Evolutionary conservation across 1,284 basidiomycete genomes (phyloP).

Genomic region (Coniophora puteana): DNA sequence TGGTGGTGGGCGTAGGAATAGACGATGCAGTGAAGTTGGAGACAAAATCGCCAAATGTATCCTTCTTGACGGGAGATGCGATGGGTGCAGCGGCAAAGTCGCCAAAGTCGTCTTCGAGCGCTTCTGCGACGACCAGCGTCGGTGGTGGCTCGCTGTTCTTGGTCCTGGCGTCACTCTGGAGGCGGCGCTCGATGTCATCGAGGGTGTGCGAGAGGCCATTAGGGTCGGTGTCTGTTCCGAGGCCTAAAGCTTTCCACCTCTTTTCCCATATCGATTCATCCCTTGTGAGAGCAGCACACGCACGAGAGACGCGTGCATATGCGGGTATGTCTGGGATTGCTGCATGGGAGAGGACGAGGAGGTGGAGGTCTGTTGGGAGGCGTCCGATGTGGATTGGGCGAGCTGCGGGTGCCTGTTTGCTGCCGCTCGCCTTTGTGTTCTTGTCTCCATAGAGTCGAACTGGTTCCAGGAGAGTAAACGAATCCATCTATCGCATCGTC

Average conservation of each 20-base stretch:
- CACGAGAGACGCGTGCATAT: constrained; percentile 66
- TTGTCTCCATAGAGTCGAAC: constrained; percentile 56
- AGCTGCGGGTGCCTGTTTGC: constrained; percentile 20
- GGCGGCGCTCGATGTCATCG: constrained; percentile 60
- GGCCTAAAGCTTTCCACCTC: constrained; percentile 60
- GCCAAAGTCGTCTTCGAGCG: constrained; percentile 84
- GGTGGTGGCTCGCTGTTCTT: constrained; percentile 28
- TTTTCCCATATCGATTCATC: constrained; percentile 76
- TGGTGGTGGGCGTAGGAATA: constrained; percentile 14
- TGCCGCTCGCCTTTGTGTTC: constrained; percentile 23
- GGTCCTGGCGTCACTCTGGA: constrained; percentile 13
- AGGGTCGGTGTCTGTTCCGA: constrained; percentile 36
- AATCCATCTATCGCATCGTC: too few relatives aligned
- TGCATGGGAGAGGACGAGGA: constrained; percentile 67
- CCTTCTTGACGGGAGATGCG: constrained; percentile 48
- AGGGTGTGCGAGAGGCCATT: constrained; percentile 46
- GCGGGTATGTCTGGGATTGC: constrained; percentile 77
- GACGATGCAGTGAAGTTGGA: constrained; percentile 18
- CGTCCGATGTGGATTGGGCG: constrained; percentile 52
- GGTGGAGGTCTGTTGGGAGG: constrained; percentile 74
- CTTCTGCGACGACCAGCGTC: constrained; percentile 53
- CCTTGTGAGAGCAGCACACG: constrained; percentile 58
- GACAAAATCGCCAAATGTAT: constrained; percentile 26
- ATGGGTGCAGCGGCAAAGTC: constrained; percentile 68
- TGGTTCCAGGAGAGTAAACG: constrained; percentile 74